phyloP scores from a whole-genome alignment of 192 early-diverging fungal genomes.

The Diversispora eburnea region DNA sequence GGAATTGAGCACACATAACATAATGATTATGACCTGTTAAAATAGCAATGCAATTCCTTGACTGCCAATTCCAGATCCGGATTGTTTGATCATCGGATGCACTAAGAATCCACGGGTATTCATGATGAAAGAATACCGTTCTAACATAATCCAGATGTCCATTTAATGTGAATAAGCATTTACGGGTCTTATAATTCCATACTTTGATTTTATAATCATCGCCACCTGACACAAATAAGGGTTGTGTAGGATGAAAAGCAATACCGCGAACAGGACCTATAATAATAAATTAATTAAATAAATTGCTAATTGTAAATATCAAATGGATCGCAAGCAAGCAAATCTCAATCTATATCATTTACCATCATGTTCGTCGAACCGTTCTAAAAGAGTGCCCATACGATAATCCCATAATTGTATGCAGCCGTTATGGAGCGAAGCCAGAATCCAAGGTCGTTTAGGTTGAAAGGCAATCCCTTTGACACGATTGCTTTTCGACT shows the following conservation, averaged over 20 bases:
- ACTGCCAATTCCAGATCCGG: conserved; percentile 99
- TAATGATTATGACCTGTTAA: conserved; percentile 99
- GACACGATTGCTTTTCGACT: conserved; percentile 97
- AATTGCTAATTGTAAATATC: background rate
- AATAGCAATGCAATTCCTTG: conserved; percentile 93
- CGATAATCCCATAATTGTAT: conserved; percentile 99
- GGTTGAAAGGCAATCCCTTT: conserved; percentile 96
- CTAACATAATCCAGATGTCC: conserved; percentile 99
- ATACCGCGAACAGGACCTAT: conserved; percentile 95
- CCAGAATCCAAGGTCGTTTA: conserved; percentile 97
- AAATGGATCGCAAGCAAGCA: background rate
- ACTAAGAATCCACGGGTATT: conserved; percentile 96
- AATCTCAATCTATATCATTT: background rate
- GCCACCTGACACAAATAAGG: conserved; percentile 95
- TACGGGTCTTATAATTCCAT: conserved; percentile 97
- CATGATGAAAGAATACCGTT: conserved; percentile 94
- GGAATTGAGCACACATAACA: conserved; percentile 98
- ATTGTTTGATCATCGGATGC: conserved; percentile 98
- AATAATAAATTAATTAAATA: background rate
- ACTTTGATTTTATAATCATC: conserved; percentile 99
- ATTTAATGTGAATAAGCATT: conserved; percentile 94
- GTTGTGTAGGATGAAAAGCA: conserved; percentile 93
- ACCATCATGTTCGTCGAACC: conserved; percentile 99
- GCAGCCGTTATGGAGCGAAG: conserved; percentile 94
- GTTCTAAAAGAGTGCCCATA: conserved; percentile 95